These are phyloP conservation scores for Aechmea fasciata DNA, from an alignment of 176 grass and related monocot genomes.

Conservation along the genomic window DNA sequence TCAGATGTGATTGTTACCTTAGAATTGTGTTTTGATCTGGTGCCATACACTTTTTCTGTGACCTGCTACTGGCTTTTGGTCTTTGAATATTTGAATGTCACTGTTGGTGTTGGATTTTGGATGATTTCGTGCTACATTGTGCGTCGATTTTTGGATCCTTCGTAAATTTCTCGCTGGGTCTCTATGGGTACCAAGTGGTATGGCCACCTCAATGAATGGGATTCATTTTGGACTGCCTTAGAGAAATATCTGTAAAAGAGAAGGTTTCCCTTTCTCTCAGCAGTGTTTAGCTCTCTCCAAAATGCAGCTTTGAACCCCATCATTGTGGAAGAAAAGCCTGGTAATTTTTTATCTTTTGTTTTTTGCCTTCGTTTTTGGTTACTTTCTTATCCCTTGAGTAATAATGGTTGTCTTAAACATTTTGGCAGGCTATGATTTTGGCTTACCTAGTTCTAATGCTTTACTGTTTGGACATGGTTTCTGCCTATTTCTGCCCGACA, in stretches of 20 bases:
- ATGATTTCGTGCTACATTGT: slow-evolving; percentile 6
- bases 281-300: slow-evolving; percentile 8
- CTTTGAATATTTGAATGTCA: slow-evolving; percentile 24
- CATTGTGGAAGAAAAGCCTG: slow-evolving; percentile 7
- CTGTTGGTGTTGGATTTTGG: slow-evolving; percentile 11
- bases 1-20: slow-evolving; percentile 32
- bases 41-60: slow-evolving; percentile 20
- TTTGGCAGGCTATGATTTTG: slow-evolving; percentile 33
- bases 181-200: neutral
- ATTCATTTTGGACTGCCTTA: neutral
- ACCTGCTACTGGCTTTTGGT: slow-evolving; percentile 30
- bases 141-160: neutral
- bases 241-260: slow-evolving; percentile 18
- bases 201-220: slow-evolving; percentile 6
- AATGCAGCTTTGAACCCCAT: slow-evolving; percentile 6
- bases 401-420: slow-evolving; percentile 15
- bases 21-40: slow-evolving; percentile 20
- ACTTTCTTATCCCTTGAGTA: slow-evolving; percentile 19
- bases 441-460: slow-evolving; percentile 25
- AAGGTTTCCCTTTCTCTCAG: neutral
- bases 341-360: slow-evolving; percentile 25
- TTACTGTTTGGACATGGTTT: slow-evolving; percentile 20
- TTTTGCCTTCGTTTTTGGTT: slow-evolving; percentile 2
- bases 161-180: slow-evolving; percentile 7
- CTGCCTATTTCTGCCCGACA: neutral